Percentiles rank a stretch among this genome's conserved stretches.
phyloP scores from a whole-genome alignment of 1,139 yeast species.

The Scheffersomyces quercinus region DNA sequence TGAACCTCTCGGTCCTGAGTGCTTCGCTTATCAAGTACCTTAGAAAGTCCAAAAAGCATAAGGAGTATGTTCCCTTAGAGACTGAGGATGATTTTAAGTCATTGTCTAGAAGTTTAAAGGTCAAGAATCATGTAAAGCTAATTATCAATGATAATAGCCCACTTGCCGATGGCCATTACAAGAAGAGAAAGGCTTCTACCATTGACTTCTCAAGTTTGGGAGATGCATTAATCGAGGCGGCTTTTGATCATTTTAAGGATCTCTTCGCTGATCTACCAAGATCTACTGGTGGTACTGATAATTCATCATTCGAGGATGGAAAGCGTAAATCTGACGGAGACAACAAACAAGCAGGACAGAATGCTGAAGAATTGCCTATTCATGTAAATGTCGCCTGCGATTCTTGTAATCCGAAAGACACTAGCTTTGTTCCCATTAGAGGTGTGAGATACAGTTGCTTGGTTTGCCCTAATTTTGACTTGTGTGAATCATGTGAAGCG shows the following conservation, averaged over 20 bases:
- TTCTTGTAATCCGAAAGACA: slow-evolving; percentile 32
- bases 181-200: slow-evolving; percentile 10
- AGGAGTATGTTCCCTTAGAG: slow-evolving; percentile 41
- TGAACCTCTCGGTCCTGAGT: slow-evolving; percentile 7
- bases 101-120: slow-evolving; percentile 46
- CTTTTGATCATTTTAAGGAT: slow-evolving; percentile 25
- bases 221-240: slow-evolving; percentile 25
- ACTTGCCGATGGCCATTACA: slow-evolving; percentile 2
- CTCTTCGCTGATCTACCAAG: slow-evolving; percentile 12
- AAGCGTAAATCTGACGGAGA: not conserved
- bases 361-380: slow-evolving; percentile 1
- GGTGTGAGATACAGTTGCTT: slow-evolving; percentile 58
- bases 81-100: slow-evolving; percentile 44
- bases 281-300: slow-evolving; percentile 1
- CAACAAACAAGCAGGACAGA: not conserved
- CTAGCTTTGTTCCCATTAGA: slow-evolving; percentile 27
- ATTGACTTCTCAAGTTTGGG: slow-evolving; percentile 24
- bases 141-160: slow-evolving; percentile 23
- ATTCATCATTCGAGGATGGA: not conserved
- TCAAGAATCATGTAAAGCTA: slow-evolving; percentile 40
- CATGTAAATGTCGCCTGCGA: slow-evolving; percentile 52
- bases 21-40: slow-evolving; percentile 9
- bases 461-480: slow-evolving; percentile 56
- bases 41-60: slow-evolving; percentile 47
- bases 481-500: slow-evolving; percentile 53